Evolutionary conservation across 306 rosid genomes (phyloP).

Genomic region (Astragalus membranaceus): DNA sequence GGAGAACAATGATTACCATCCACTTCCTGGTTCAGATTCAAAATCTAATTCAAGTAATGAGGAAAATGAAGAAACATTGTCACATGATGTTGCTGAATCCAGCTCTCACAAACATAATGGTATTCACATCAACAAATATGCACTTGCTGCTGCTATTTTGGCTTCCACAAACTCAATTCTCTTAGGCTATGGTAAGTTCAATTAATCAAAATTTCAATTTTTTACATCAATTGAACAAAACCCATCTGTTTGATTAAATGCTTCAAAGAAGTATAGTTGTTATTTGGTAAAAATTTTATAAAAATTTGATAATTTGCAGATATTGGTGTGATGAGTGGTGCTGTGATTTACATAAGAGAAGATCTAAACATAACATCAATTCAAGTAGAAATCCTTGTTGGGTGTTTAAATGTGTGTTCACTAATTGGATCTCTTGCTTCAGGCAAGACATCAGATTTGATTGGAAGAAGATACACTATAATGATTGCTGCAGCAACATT

Average conservation of each 20-base stretch:
- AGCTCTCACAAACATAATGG: not conserved
- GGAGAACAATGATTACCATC: constrained; percentile 19
- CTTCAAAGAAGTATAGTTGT: no score
- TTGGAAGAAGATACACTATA: constrained; percentile 72
- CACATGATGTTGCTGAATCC: not conserved
- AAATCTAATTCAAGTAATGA: not conserved
- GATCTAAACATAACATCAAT: constrained; percentile 49
- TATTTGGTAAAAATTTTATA: not conserved
- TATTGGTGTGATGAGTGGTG: constrained; percentile 95
- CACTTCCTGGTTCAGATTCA: constrained; percentile 28
- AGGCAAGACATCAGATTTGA: constrained; percentile 60
- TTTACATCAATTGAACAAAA: no score
- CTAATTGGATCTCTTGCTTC: constrained; percentile 69
- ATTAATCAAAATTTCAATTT: not conserved
- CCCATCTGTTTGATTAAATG: no score
- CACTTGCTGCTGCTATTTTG: constrained; percentile 55
- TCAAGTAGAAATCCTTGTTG: constrained; percentile 68
- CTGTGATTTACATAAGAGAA: constrained; percentile 48
- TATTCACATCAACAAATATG: constrained; percentile 50
- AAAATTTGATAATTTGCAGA: constrained; percentile 14
- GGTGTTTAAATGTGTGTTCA: constrained; percentile 61
- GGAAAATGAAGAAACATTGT: not conserved
- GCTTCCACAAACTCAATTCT: constrained; percentile 81
- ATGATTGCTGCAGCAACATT: constrained; percentile 57
- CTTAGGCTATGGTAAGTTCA: constrained; percentile 63